Evolutionary conservation across 2,329 filamentous ascomycete genomes (phyloP).

Genomic region (Xylaria arbuscula): DNA sequence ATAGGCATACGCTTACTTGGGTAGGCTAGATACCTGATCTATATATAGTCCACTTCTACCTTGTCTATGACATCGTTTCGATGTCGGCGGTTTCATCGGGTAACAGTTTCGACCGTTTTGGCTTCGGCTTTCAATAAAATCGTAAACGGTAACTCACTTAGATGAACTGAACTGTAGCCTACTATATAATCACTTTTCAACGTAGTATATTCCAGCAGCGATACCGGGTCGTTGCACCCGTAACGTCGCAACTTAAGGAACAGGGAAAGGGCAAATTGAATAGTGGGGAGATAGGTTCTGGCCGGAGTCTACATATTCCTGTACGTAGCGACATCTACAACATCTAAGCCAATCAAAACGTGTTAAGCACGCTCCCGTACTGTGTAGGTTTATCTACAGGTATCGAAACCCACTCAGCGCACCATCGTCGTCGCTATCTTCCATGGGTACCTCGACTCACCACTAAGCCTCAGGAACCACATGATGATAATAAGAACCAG

Average conservation of each 20-base stretch:
- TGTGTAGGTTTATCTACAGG: too few relatives aligned
- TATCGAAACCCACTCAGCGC: slow-evolving; percentile 4
- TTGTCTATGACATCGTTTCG: too few relatives aligned
- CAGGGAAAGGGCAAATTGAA: not conserved
- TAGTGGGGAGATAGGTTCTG: not conserved
- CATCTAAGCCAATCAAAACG: slow-evolving; percentile 22
- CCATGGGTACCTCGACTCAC: not conserved
- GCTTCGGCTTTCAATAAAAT: too few relatives aligned
- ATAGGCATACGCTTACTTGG: slow-evolving; percentile 27
- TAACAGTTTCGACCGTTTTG: too few relatives aligned
- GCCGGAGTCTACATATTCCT: not conserved
- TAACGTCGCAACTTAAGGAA: not conserved
- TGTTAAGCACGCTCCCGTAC: not conserved
- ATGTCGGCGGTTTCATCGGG: too few relatives aligned
- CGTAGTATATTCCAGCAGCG: too few relatives aligned
- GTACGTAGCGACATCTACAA: not conserved
- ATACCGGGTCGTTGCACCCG: not conserved
- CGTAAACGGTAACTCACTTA: too few relatives aligned
- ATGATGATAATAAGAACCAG: slow-evolving; percentile 30
- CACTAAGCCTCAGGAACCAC: not conserved
- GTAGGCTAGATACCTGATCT: not conserved
- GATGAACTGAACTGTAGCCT: too few relatives aligned
- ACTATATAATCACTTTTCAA: too few relatives aligned
- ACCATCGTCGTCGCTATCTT: not conserved
- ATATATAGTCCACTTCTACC: not conserved